These are phyloP conservation scores for Butyriboletus appendiculatus DNA, from an alignment of 1,284 basidiomycete genomes.

Conservation along the genomic window DNA sequence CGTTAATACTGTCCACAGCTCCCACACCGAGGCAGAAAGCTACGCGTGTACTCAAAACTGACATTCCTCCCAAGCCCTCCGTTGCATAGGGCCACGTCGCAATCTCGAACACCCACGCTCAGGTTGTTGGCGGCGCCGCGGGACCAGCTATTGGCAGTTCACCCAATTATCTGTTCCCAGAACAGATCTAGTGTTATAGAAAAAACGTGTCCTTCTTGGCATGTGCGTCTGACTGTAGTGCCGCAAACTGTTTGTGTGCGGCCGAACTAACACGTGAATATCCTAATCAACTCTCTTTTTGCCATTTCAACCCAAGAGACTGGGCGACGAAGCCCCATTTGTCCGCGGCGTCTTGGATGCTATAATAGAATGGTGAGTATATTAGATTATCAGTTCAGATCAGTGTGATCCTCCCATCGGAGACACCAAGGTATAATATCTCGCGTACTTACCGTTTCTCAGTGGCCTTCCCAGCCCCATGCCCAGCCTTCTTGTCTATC, in stretches of 20 bases:
- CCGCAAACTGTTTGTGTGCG: background rate
- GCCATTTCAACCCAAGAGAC: conserved; percentile 54
- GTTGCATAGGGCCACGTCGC: background rate
- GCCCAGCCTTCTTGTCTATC: conserved; percentile 79
- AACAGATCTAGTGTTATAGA: background rate
- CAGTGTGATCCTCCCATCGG: background rate
- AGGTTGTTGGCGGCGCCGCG: background rate
- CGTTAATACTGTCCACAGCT: conserved; percentile 45
- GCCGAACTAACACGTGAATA: background rate
- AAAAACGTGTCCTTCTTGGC: conserved; percentile 1
- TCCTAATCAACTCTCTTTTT: conserved; percentile 17
- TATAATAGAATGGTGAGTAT: conserved; percentile 28
- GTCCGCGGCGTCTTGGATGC: conserved; percentile 74
- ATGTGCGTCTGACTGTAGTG: background rate
- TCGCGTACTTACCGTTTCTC: conserved; percentile 55
- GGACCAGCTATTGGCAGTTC: background rate
- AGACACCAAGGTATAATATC: background rate
- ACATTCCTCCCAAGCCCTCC: conserved; percentile 42
- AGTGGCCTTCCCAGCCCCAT: conserved; percentile 79
- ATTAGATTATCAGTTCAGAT: conserved; percentile 12
- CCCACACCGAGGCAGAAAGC: conserved; percentile 75
- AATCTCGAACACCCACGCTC: background rate
- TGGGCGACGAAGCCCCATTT: conserved; percentile 77
- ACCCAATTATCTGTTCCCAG: background rate
- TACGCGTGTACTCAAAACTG: conserved; percentile 74